Evolutionary conservation across 2,329 filamentous ascomycete genomes (phyloP), one percentile per base, ranked within the genome.

Genomic region (Apiospora rasikravindrae): DNA sequence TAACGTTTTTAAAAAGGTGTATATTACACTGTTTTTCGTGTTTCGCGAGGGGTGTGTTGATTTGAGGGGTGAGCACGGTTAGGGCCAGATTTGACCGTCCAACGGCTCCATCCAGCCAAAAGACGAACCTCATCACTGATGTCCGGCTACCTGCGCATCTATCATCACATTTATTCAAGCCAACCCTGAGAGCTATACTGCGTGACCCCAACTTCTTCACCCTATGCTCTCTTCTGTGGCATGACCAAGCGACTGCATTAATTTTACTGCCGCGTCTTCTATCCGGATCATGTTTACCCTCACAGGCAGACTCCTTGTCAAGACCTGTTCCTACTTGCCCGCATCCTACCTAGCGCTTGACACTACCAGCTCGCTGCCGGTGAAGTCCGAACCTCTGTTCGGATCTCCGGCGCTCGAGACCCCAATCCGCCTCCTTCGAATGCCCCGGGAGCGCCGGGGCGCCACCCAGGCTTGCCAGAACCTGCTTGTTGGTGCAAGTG

Each of bases 401-500:
- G 1, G 51, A 64, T 22, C 67, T 14, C 51, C 26, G 71, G 44
- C 67, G 44, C 51, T 66, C 71, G n/a, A 70, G 66, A 2, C 71
- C 71, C 71, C 71, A 70, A 26, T 71, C 67, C 42, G 51, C 67
- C 67, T 29, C 64, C 42, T 26, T 45, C 13, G 51, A 45, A 10
- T 70, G 33, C 24, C 70, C 71, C 7, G 66, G 71, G 8, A 71
- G 51, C 24, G 44, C 51, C 2, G 71, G 70, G 14, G 67, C 53
- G 40, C 71, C 71, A n/a, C 71, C 71, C 57, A 72, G 37, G 45
- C 71, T 72, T 0, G 69, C 71, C 37, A 72, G n/a, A 3, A 70
- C 71, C 19, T 67, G 57, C 42, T 69, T 61, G 40, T 72, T 72
- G 8, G 71, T 68, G 40, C 70, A 69, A 0, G 88, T 90, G 37